Base-by-base conservation (phyloP, 2,329 filamentous ascomycete species). In the Phoma sp. region DNA sequence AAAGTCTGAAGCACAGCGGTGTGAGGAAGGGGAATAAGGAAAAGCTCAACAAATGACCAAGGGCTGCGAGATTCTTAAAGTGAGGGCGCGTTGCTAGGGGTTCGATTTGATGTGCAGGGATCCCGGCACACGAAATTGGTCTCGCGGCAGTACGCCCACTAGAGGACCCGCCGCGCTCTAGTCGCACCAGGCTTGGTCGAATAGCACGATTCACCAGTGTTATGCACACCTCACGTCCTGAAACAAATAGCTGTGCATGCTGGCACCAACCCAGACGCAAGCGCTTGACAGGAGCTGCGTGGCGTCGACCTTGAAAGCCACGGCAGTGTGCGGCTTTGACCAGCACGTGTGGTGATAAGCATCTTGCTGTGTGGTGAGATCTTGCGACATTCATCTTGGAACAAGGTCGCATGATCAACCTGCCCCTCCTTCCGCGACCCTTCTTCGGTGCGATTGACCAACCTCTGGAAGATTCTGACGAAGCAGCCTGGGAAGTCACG, bases 51-150 rank as follows among this genome's bases (percentile, higher is more conserved):
- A 57, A 62, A 53, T 43, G 56, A 52, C 52, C 64, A 62, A 66
- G 67, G 68, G 67, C 66, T 60, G 64, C 49, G 58, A 65, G 59
- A 66, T 65, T 66, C 72, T 74, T 73, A 70, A 69, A 62, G 64
- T 71, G 64, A 62, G 65, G 61, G 64, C 62, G 62, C 62, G 70
- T 71, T 73, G 71, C 68, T 71, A 67, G 69, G 71, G 64, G 62
- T 59, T 65, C 49, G 60, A 53, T 61, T 65, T 60, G 60, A 55
- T 64, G 65, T 61, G 66, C 68, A 69, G 62, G 67, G 68, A 64
- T 64, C 54, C 51, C 39, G 48, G 57, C 60, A 65, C 51, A 52
- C 65, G 69, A 71, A 70, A 73, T 74, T 72, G 62, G 64, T 59
- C 52, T 60, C 49, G 61, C 62, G 66, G 70, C 63, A 64, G 65